Base-by-base conservation (phyloP, 2,329 filamentous ascomycete species). In the Xylaria sp. region DNA sequence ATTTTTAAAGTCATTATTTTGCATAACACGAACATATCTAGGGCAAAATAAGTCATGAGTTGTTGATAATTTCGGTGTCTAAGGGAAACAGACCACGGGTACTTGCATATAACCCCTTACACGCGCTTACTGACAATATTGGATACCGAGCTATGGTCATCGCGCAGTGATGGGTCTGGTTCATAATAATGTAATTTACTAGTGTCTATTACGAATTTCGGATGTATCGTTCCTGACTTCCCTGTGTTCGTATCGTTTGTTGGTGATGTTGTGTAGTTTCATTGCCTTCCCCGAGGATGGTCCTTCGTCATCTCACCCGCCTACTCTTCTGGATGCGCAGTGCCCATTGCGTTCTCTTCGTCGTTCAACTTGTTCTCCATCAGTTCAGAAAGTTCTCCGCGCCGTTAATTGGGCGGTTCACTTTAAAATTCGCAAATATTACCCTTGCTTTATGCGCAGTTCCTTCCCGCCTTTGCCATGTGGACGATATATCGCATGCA, bases 151-250 rank as follows among this genome's bases (percentile, higher is more conserved):
- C 61, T 65, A 4, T 44, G 62, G 70, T 74, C 70, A 67, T 73
- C 68, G 61, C 78, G 78, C 77, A 77, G 65, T 69, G 9, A 51
- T 68, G 80, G 79, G 78, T 81, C 76, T 80, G 78, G 77, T 81
- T 81, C 79, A 80, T 82, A 81, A 80, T 81, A 78, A 78, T 82
- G 81, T 84, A 84, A 83, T 83, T 80, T 80, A 80, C 75, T 81
- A 82, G 77, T 82, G 78, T 81, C 76, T 82, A 80, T 79, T 55
- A 67, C 39, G 68, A 57, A 71, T 67, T 56, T 37, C 63, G 54
- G 48, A 46, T 69, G 64, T 70, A 55, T 57, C 61, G 63, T 65
- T 69, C 65, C 57, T n/a, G 59, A 25, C 23, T 23, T 28, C 34
- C 59, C 37, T 37, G 28, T 9, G 0, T n/a, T 52, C 7, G 1